Evolutionary conservation across 768 basidiomycete genomes (phyloP), one percentile per base, ranked within the genome.

Genomic region (Lactifluus hygrophoroides): DNA sequence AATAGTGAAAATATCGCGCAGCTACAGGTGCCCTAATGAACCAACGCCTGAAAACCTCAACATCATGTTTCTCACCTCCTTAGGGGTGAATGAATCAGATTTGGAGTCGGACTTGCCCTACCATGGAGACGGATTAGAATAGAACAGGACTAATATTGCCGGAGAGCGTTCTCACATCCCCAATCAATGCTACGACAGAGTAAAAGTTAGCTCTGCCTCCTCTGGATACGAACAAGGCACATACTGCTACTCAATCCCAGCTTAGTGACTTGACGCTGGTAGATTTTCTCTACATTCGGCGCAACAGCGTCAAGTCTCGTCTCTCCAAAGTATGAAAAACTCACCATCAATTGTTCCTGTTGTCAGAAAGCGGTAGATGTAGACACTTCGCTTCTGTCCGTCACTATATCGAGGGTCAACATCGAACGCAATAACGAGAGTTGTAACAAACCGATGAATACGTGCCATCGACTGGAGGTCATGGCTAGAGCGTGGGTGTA

Each of bases 401-500:
- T 99, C 94, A 19, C 93, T 94, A 64, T 35, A 35, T 53, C 9
- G 14, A 42, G 21, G 49, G 25, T 54, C 48, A 58, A 59, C 51
- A n/a, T 21, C 38, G 52, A 23, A 58, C 51, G 19, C 57, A 37
- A 43, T n/a, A 40, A 53, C 32, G 11, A 42, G 48, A 14, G 30
- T 28, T 38, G 46, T 35, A 34, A 58, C 74, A 46, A 60, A 91
- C 92, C 92, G 81, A 71, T 95, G 91, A 68, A 94, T 95, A 49
- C 95, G 83, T 51, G 94, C 95, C 95, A 98, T 98, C 2, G 96
- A 87, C 71, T 99, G 96, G 17, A 94, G 71, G 72, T 99, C 96
- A 66, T 89, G 89, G 66, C 88, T 91, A 55, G 21, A 28, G 55
- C 37, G n/a, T 19, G 32, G 38, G 19, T 51, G 53, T 44, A 25